These are phyloP conservation scores for Ophiostoma sp. DNA, from an alignment of 2,329 filamentous ascomycete species.

Conservation along the genomic window DNA sequence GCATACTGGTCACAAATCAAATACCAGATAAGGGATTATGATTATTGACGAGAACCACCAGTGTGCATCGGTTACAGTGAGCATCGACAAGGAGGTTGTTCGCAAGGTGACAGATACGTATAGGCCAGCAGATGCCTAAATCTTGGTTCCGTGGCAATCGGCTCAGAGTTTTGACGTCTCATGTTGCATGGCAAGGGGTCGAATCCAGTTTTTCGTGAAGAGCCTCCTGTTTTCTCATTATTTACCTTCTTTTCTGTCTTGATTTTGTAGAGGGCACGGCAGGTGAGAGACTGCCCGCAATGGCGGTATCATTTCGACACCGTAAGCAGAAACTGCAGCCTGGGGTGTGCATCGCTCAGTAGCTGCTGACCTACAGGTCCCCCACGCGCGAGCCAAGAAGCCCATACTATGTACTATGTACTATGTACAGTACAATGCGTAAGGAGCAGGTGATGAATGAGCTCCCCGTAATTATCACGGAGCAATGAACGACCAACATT, in stretches of 20 bases:
- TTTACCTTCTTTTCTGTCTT: too few relatives aligned
- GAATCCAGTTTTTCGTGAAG: neutral
- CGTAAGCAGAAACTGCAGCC: neutral
- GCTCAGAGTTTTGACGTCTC: neutral
- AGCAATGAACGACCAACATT: neutral
- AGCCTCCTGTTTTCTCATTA: neutral
- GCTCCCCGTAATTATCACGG: too few relatives aligned
- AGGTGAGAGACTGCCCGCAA: neutral
- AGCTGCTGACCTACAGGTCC: too few relatives aligned
- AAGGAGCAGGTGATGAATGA: too few relatives aligned
- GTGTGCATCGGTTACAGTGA: neutral
- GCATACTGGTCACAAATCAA: neutral
- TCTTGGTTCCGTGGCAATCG: neutral
- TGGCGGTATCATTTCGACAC: neutral
- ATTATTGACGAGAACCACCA: neutral
- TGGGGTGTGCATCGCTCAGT: too few relatives aligned
- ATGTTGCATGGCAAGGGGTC: neutral
- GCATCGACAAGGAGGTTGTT: neutral
- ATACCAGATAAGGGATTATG: neutral
- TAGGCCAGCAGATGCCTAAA: neutral
- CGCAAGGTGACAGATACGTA: neutral
- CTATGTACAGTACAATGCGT: too few relatives aligned
- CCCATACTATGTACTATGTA: too few relatives aligned
- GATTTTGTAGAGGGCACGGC: too few relatives aligned
- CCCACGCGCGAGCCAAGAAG: too few relatives aligned